These are phyloP conservation scores for Clausena lansium DNA, from an alignment of 345 rosid species.

Conservation along the genomic window DNA sequence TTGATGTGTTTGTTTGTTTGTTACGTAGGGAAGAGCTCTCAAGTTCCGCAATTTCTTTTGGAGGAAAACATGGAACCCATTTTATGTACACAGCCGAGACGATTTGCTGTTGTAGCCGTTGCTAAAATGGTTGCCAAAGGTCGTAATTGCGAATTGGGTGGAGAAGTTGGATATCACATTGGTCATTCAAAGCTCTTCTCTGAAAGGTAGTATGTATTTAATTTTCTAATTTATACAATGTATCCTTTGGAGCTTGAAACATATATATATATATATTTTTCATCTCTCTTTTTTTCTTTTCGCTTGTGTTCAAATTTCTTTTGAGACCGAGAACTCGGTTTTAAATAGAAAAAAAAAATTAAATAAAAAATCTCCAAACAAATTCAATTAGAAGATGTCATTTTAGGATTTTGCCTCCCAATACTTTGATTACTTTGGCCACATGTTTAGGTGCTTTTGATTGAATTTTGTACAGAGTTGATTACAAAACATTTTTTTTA, in stretches of 20 bases:
- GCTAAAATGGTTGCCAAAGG: slow-evolving; percentile 91
- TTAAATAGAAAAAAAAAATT: not conserved
- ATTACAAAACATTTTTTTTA: not conserved
- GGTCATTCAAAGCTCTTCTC: slow-evolving; percentile 80
- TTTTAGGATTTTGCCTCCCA: not conserved
- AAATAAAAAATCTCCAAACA: not conserved
- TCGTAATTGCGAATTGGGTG: slow-evolving; percentile 80
- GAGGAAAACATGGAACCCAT: slow-evolving; percentile 71
- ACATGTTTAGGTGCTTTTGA: not conserved
- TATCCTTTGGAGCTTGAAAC: not conserved
- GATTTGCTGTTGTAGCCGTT: slow-evolving; percentile 95
- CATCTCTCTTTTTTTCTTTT: not conserved
- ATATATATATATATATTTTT: no score
- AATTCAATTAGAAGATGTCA: not conserved
- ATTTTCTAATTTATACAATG: not conserved
- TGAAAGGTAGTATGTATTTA: slow-evolving; percentile 38
- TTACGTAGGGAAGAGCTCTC: slow-evolving; percentile 85
- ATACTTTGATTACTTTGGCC: not conserved
- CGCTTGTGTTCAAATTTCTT: not conserved
- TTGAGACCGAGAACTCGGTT: not conserved
- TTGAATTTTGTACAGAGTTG: not conserved
- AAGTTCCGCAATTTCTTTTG: slow-evolving; percentile 87
- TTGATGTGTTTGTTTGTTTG: slow-evolving; percentile 9
- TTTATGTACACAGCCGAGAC: slow-evolving; percentile 87
- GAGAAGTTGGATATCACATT: slow-evolving; percentile 89